These are phyloP conservation scores for Xylaria sp. DNA, from an alignment of 2,329 filamentous ascomycete genomes.

Conservation along the genomic window DNA sequence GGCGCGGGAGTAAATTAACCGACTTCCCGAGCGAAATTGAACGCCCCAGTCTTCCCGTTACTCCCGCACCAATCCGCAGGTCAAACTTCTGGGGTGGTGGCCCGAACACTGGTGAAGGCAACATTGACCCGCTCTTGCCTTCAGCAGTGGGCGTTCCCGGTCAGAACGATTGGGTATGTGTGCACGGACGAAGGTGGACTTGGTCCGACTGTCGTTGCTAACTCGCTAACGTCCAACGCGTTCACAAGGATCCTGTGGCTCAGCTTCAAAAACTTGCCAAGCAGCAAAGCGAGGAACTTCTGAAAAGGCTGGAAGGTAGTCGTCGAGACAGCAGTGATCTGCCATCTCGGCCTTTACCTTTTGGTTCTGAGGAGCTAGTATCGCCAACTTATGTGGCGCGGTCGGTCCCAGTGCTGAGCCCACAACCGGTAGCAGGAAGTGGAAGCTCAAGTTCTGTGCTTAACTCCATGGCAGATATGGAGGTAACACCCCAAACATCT, in stretches of 20 bases:
- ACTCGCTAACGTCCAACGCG: slow-evolving; percentile 62
- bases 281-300: slow-evolving; percentile 71
- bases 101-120: slow-evolving; percentile 58
- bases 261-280: slow-evolving; percentile 76
- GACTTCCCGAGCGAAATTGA: slow-evolving; percentile 88
- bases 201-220: slow-evolving; percentile 65
- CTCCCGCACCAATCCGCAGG: slow-evolving; percentile 81
- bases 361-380: slow-evolving; percentile 60
- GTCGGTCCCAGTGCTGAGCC: slow-evolving; percentile 53
- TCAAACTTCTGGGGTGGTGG: slow-evolving; percentile 72
- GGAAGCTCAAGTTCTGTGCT: slow-evolving; percentile 48
- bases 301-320: slow-evolving; percentile 60
- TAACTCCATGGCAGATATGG: slow-evolving; percentile 38
- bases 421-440: slow-evolving; percentile 56
- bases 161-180: slow-evolving; percentile 95
- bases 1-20: slow-evolving; percentile 73
- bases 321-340: slow-evolving; percentile 54
- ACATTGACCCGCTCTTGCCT: slow-evolving; percentile 70
- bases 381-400: slow-evolving; percentile 59
- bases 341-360: slow-evolving; percentile 61
- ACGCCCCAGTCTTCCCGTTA: slow-evolving; percentile 88
- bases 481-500: slow-evolving; percentile 31
- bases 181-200: slow-evolving; percentile 62
- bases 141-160: slow-evolving; percentile 83
- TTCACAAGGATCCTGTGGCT: slow-evolving; percentile 72